Base-by-base conservation (phyloP, 1,139 yeast species). In the Taphrina sp. region DNA sequence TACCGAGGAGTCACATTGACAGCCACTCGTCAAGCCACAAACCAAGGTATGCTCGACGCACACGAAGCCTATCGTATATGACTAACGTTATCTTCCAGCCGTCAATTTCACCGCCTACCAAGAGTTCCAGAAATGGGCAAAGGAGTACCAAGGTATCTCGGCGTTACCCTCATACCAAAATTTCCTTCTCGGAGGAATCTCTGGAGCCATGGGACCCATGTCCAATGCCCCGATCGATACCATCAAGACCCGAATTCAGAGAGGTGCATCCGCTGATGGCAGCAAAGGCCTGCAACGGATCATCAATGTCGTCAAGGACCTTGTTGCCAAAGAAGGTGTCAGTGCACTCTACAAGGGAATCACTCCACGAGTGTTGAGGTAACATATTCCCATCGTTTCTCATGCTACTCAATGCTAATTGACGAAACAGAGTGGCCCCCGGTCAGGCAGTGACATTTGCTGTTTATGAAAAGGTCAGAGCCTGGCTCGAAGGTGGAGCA, bases 371-470 rank as follows among this genome's bases (percentile, higher is more conserved):
- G 92, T 92, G 65, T 89, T 92, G 95, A 85, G 98, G 45, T 41
- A 17, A 41, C 34, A 5, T 7, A n/a, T 14, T 5, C 34, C 3
- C 20, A 2, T 12, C 37, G 20, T 20, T 12, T 22, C 16, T 12
- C 4, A 38, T 22, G 14, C 14, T 12, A 10, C 5, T 16, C 7
- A 10, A 7, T 5, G 16, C 43, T 38, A 12, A 38, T 17, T 10
- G 12, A 12, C 10, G 7, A 10, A 7, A 17, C 35, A 41, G 52
- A 74, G 98, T 92, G 58, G 98, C 98, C 16, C 97, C 98, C 22
- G 98, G 98, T 61, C 98, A 92, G 74, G 96, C 97, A 57, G 97
- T 92, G 58, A 94, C 96, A 17, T 92, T 92, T 74, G 92, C 97
- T 5, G 95, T 92, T 47, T 92, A 92, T 72, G 98, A 92, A 73